Percentiles rank a stretch among this genome's conserved stretches.
phyloP scores from a whole-genome alignment of 305 asterid genomes.

The Fraxinus sp. region DNA sequence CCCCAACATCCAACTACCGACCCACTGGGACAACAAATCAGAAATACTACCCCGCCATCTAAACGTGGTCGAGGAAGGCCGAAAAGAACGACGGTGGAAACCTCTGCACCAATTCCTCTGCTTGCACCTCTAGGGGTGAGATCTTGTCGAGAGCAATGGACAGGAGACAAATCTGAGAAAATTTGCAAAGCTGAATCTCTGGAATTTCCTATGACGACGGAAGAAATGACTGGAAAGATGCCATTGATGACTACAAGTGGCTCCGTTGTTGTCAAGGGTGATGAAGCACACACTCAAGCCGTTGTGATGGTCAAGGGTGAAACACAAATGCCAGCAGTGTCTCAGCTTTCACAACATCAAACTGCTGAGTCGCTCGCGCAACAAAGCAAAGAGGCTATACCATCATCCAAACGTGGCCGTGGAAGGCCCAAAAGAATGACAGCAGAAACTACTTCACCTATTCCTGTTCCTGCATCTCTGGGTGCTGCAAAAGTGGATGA shows the following conservation, averaged over 20 bases:
- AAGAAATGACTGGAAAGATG: slow-evolving; percentile 9
- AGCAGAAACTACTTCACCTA: slow-evolving; percentile 41
- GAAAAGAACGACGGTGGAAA: neutral
- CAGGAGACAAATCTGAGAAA: neutral
- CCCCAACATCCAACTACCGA: slow-evolving; percentile 6
- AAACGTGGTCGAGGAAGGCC: slow-evolving; percentile 16
- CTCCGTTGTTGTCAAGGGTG: neutral
- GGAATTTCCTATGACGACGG: neutral
- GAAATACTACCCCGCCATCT: slow-evolving; percentile 2
- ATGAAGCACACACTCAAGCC: neutral
- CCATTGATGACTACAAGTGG: neutral
- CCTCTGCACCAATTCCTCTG: neutral
- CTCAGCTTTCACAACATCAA: slow-evolving; percentile 36
- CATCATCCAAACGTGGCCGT: slow-evolving; percentile 85
- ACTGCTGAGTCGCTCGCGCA: slow-evolving; percentile 33
- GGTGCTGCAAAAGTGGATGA: slow-evolving; percentile 42
- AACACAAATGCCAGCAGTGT: slow-evolving; percentile 19
- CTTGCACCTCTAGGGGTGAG: slow-evolving; percentile 6
- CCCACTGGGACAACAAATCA: slow-evolving; percentile 1
- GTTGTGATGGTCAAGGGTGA: neutral
- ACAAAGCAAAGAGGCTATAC: slow-evolving; percentile 48
- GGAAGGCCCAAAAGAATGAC: slow-evolving; percentile 88
- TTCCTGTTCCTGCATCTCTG: slow-evolving; percentile 39
- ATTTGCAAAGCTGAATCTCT: slow-evolving; percentile 8
- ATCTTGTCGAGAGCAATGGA: slow-evolving; percentile 1